Percentiles rank a stretch among this genome's conserved stretches.
Conservation (phyloP, 164 flowering plant genomes). For the Warburgia ugandensis region DNA sequence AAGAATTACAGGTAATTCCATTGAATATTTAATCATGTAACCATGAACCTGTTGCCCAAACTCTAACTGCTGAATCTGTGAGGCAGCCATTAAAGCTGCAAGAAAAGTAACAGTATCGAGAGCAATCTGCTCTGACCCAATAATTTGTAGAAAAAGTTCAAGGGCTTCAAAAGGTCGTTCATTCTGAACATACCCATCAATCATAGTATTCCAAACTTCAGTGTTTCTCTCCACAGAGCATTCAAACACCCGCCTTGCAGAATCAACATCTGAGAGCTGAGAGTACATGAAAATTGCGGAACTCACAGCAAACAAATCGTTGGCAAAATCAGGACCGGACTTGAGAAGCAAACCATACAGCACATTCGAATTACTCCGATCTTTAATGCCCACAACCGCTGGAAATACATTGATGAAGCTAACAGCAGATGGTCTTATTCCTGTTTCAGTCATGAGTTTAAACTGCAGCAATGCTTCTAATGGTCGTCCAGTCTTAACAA, state of each 20-base stretch:
- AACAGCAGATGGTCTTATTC: conserved; percentile 53
- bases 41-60: conserved; percentile 69
- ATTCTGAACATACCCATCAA: conserved; percentile 69
- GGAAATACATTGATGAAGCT: conserved; percentile 81
- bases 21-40: conserved; percentile 41
- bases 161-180: conserved; percentile 38
- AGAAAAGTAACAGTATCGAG: conserved; percentile 66
- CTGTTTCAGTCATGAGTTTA: conserved; percentile 48
- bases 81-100: conserved; percentile 54
- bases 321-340: conserved; percentile 43
- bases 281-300: conserved; percentile 63
- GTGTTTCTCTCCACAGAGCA: conserved; percentile 45
- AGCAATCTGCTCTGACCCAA: conserved; percentile 27
- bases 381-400: conserved; percentile 41
- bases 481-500: conserved; percentile 42
- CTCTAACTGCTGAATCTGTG: conserved; percentile 52
- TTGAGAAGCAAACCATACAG: conserved; percentile 64
- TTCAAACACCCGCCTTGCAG: conserved; percentile 58
- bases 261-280: conserved; percentile 50
- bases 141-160: conserved; percentile 45
- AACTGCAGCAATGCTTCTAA: conserved; percentile 44
- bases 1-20: conserved; percentile 24
- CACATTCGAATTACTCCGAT: conserved; percentile 24
- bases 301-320: conserved; percentile 64
- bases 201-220: conserved; percentile 92